Evolutionary conservation across 495 filamentous ascomycete genomes (phyloP).

Genomic region (Chaetomium tenue): DNA sequence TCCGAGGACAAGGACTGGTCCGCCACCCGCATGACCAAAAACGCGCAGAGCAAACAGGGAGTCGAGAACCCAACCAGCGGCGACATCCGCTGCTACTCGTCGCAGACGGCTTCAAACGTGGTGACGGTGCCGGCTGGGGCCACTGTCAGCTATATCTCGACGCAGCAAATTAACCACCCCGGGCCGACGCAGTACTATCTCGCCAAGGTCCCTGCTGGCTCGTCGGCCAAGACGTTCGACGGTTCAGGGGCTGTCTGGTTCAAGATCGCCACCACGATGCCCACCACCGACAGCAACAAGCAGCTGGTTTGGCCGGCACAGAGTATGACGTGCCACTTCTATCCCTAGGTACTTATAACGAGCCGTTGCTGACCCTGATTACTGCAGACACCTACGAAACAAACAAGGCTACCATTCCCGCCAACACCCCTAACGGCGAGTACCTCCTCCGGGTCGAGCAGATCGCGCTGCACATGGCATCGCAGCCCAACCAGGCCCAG

Average conservation of each 20-base stretch:
- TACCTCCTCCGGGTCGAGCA: constrained; percentile 60
- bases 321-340: constrained; percentile 25
- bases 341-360: neutral
- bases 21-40: constrained; percentile 46
- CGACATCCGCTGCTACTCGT: constrained; percentile 51
- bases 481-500: constrained; percentile 46
- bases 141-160: constrained; percentile 47
- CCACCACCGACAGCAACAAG: constrained; percentile 40
- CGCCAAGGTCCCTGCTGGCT: constrained; percentile 47
- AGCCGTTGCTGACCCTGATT: neutral
- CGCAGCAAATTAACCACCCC: constrained; percentile 49
- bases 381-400: constrained; percentile 37
- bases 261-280: constrained; percentile 51
- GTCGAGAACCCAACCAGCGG: constrained; percentile 42
- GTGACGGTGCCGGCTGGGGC: constrained; percentile 43
- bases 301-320: constrained; percentile 43
- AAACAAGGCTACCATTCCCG: constrained; percentile 48
- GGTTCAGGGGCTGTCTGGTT: constrained; percentile 51
- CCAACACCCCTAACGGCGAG: constrained; percentile 46
- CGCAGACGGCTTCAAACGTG: constrained; percentile 40
- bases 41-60: constrained; percentile 40
- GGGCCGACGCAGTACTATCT: constrained; percentile 50
- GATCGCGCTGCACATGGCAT: constrained; percentile 51
- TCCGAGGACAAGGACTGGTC: constrained; percentile 43
- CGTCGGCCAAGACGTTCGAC: constrained; percentile 48